Conservation (phyloP, 495 filamentous ascomycete genomes). For the Tuber umbilicatum region DNA sequence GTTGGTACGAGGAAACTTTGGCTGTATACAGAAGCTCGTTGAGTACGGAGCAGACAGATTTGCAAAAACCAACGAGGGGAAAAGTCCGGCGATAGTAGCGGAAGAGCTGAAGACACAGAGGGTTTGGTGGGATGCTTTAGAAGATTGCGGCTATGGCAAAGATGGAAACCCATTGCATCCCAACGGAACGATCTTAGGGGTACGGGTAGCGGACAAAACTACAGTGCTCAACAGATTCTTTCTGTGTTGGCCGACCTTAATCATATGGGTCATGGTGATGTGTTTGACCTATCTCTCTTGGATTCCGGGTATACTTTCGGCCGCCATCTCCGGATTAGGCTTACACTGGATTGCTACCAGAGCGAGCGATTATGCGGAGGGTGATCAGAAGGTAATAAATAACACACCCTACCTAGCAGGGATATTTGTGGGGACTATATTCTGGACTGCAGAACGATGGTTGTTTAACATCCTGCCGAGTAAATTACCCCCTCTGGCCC, state of each 20-base stretch:
- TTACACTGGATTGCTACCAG: slow-evolving; percentile 75
- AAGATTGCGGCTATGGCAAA: slow-evolving; percentile 74
- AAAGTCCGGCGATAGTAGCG: slow-evolving; percentile 75
- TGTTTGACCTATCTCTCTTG: slow-evolving; percentile 68
- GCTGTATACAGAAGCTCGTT: slow-evolving; percentile 81
- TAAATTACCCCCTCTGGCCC: slow-evolving; percentile 44
- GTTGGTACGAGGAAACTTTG: slow-evolving; percentile 78
- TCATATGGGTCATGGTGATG: slow-evolving; percentile 62
- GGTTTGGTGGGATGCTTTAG: slow-evolving; percentile 75
- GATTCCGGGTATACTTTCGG: slow-evolving; percentile 65
- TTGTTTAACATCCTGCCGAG: slow-evolving; percentile 63
- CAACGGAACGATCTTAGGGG: slow-evolving; percentile 33
- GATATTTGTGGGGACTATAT: slow-evolving; percentile 81
- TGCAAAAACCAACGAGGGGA: slow-evolving; percentile 75
- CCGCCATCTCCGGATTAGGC: slow-evolving; percentile 57
- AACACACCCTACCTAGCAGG: slow-evolving; percentile 88
- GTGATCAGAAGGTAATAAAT: slow-evolving; percentile 79
- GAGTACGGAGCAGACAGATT: slow-evolving; percentile 93
- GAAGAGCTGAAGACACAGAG: slow-evolving; percentile 79
- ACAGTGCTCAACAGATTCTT: slow-evolving; percentile 75
- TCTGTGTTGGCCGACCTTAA: slow-evolving; percentile 79
- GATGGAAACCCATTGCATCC: slow-evolving; percentile 63
- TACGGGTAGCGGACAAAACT: slow-evolving; percentile 60
- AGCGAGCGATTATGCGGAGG: slow-evolving; percentile 68
- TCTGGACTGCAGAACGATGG: slow-evolving; percentile 75